Evolutionary conservation across 2,329 filamentous ascomycete genomes (phyloP).

Genomic region (Trichoderma koningii): DNA sequence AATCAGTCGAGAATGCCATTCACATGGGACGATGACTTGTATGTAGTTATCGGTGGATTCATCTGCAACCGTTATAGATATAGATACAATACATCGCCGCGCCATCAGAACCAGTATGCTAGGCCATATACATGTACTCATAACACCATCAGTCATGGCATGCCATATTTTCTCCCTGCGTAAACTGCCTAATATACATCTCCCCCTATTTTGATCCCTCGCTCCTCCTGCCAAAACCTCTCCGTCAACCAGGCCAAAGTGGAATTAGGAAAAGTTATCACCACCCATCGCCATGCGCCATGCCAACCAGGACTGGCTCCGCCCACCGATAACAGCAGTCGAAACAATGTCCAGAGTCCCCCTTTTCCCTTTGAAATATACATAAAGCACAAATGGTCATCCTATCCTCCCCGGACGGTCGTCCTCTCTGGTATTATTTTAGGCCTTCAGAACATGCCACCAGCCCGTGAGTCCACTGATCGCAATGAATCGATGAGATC

Average conservation of each 20-base stretch:
- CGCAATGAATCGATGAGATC: slow-evolving; percentile 28
- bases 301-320: slow-evolving; percentile 28
- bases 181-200: slow-evolving; percentile 28
- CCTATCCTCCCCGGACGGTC: slow-evolving; percentile 16
- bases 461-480: slow-evolving; percentile 15
- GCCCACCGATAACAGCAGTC: slow-evolving; percentile 28
- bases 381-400: slow-evolving; percentile 21
- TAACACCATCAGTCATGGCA: slow-evolving; percentile 21
- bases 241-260: slow-evolving; percentile 23
- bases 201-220: slow-evolving; percentile 3
- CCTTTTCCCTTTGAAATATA: slow-evolving; percentile 26
- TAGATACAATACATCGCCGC: background rate
- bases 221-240: slow-evolving; percentile 21
- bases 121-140: slow-evolving; percentile 4
- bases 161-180: slow-evolving; percentile 21
- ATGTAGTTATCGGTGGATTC: too few species aligned
- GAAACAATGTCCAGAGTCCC: slow-evolving; percentile 27
- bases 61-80: background rate
- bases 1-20: too few species aligned
- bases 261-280: slow-evolving; percentile 24
- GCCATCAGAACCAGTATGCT: background rate
- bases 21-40: too few species aligned
- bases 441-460: slow-evolving; percentile 10
- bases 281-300: slow-evolving; percentile 28
- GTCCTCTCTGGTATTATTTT: slow-evolving; percentile 23